Conservation (phyloP, 2,329 filamentous ascomycete species). For the Hypomyces perniciosus region DNA sequence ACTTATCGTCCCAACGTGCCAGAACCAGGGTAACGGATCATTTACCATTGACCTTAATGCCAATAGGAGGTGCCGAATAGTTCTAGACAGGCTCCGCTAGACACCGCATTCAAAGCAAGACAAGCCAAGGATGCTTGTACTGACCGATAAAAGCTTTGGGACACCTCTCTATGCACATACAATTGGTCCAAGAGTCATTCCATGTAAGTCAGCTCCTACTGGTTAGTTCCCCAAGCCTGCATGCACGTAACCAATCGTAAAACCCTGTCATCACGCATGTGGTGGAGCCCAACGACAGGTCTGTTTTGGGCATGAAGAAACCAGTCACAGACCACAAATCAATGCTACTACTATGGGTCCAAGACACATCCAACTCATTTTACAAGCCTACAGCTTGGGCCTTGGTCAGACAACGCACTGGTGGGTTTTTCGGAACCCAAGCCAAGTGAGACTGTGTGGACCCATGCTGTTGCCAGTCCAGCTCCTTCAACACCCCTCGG, state of each 20-base stretch:
- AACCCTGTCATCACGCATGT: conserved; percentile 4
- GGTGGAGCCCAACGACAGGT: conserved; percentile 11
- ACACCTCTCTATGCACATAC: background rate
- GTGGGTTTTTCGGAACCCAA: conserved; percentile 3
- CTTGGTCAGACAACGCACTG: conserved; percentile 15
- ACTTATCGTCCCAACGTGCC: conserved; percentile 7
- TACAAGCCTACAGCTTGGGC: conserved; percentile 19
- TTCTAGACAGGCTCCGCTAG: conserved; percentile 6
- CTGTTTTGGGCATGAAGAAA: conserved; percentile 10
- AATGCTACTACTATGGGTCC: background rate
- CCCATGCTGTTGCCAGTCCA: conserved; percentile 4
- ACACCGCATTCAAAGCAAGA: conserved; percentile 5
- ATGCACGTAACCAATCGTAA: conserved; percentile 11
- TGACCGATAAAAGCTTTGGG: background rate
- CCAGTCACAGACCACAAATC: background rate
- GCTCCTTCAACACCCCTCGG: too few species aligned
- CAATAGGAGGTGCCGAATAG: conserved; percentile 5
- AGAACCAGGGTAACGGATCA: conserved; percentile 3
- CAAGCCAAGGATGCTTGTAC: conserved; percentile 6
- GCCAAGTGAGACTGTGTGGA: conserved; percentile 1
- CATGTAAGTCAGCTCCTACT: background rate
- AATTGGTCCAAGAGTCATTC: conserved; percentile 1
- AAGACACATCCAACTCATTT: conserved; percentile 16
- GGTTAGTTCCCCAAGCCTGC: conserved; percentile 5
- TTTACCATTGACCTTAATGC: background rate